Evolutionary conservation across 352 stramenopile genomes (phyloP).

Genomic region (Phytopythium oedochilum): DNA sequence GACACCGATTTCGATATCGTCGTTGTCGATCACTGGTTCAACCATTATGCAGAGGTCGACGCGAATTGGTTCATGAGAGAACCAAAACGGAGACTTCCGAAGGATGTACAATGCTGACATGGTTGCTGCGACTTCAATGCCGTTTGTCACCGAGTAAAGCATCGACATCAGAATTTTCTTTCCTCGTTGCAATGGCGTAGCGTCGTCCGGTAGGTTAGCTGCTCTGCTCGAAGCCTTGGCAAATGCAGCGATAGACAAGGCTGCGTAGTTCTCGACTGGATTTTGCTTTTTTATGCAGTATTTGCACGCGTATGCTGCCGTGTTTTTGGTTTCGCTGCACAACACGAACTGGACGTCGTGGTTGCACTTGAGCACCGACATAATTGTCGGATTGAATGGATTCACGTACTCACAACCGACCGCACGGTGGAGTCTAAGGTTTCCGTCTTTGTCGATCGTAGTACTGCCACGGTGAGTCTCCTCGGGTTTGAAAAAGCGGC

Average conservation of each 20-base stretch:
- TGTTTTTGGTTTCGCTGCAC: conserved; percentile 5
- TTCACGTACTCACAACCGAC: conserved; percentile 25
- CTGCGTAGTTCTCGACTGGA: conserved; percentile 14
- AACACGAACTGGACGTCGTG: conserved; percentile 20
- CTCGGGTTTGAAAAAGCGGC: conserved; percentile 18
- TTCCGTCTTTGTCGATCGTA: not conserved
- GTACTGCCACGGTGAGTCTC: not conserved
- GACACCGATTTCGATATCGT: not conserved
- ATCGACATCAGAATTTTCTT: conserved; percentile 7
- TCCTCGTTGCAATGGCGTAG: conserved; percentile 3
- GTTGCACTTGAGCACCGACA: conserved; percentile 19
- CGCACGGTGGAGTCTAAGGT: conserved; percentile 4
- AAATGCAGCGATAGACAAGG: conserved; percentile 10
- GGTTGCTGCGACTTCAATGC: conserved; percentile 6
- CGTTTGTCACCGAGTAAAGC: conserved; percentile 12
- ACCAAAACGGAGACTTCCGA: conserved; percentile 9
- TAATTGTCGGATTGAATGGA: conserved; percentile 13
- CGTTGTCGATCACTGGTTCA: not conserved
- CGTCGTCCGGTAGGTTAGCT: not conserved
- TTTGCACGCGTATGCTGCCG: conserved; percentile 18
- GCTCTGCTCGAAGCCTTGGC: conserved; percentile 5
- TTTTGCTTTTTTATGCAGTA: conserved; percentile 27
- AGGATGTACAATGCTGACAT: conserved; percentile 10
- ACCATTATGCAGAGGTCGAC: conserved; percentile 2
- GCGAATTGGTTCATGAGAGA: conserved; percentile 7